Base-by-base conservation (phyloP, 129 eudicot genomes). In the Deinandra increscens region DNA sequence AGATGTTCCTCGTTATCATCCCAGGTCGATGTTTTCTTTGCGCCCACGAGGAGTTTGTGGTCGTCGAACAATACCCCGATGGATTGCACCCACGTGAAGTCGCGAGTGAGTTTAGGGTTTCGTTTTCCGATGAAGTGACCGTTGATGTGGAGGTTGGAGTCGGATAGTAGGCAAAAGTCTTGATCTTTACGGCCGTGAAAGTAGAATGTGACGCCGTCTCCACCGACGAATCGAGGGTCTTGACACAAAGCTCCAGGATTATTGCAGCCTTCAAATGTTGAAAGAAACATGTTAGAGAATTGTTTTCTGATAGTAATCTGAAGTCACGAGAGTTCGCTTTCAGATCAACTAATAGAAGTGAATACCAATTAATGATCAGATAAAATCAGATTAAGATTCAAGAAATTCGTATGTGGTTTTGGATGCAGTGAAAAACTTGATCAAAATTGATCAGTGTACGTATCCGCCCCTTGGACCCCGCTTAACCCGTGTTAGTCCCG, bases 11-110 rank as follows among this genome's bases (percentile, higher is more conserved):
- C 69, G 23, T 29, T 72, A 19, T 80, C 72, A 11, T 80, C 80
- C 88, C 88, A 79, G 2, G 3, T 76, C 0, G 84, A 72, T 42
- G 88, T 76, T 33, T 48, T 59, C 70, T 80, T 63, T 41, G 80
- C 84, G 4, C 69, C 70, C 1, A 83, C 64, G 0, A 80, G 66
- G 36, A 80, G 68, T 59, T 80, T 73, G 80, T 80, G 88, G 23
- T 72, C 54, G 68, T 83, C 75, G 62, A 76, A 83, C 36, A 76
- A 1, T 13, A 83, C 46, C 64, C 84, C 82, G 3, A 83, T 23
- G 18, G 82, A 73, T 73, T 80, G 84, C 5, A 83, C 88, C 88
- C 88, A 80, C 13, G 88, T 83, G 75, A 62, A 83, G 75, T 83
- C 88, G 0, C 84, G 69, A 4, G 50, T 69, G 38, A 80, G 77